Evolutionary conservation across 2,329 filamentous ascomycete species (phyloP).

Genomic region (Diatrype stigma): DNA sequence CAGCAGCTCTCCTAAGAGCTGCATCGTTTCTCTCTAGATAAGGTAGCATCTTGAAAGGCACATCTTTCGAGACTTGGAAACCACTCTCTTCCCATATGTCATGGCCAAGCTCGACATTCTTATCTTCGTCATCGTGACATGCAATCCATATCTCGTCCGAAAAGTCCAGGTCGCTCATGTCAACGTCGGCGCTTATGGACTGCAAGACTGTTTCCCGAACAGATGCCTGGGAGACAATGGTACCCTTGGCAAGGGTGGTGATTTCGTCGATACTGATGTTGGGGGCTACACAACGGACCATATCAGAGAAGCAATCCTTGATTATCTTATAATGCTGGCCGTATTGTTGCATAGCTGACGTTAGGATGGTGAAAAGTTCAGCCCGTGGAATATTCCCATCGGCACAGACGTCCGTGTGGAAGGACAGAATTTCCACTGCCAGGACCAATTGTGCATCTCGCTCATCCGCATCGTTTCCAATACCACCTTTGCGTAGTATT

Average conservation of each 20-base stretch:
- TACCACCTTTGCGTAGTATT: slow-evolving; percentile 73
- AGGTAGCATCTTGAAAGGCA: slow-evolving; percentile 64
- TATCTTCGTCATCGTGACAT: slow-evolving; percentile 83
- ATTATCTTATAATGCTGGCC: slow-evolving; percentile 92
- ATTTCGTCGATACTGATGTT: slow-evolving; percentile 75
- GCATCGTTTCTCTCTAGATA: slow-evolving; percentile 78
- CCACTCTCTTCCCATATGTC: slow-evolving; percentile 96
- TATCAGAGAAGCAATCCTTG: slow-evolving; percentile 86
- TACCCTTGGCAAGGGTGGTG: slow-evolving; percentile 68
- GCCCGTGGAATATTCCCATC: slow-evolving; percentile 73
- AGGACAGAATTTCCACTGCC: slow-evolving; percentile 81
- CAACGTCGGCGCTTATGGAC: slow-evolving; percentile 85
- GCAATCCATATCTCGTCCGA: slow-evolving; percentile 92
- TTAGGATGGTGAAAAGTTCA: slow-evolving; percentile 66
- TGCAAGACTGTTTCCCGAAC: slow-evolving; percentile 84
- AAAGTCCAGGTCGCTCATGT: slow-evolving; percentile 81
- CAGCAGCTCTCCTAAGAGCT: slow-evolving; percentile 78
- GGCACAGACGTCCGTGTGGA: slow-evolving; percentile 77
- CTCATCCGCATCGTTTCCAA: slow-evolving; percentile 70
- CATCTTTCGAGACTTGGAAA: slow-evolving; percentile 63
- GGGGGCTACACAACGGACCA: slow-evolving; percentile 77
- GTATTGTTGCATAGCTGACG: slow-evolving; percentile 81
- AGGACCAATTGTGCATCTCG: slow-evolving; percentile 86
- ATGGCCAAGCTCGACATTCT: slow-evolving; percentile 77
- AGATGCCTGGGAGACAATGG: slow-evolving; percentile 72